Percentiles rank a stretch among this genome's conserved stretches.
Evolutionary conservation across 2,329 filamentous ascomycete species (phyloP).

Genomic region (Penicillium sp.): DNA sequence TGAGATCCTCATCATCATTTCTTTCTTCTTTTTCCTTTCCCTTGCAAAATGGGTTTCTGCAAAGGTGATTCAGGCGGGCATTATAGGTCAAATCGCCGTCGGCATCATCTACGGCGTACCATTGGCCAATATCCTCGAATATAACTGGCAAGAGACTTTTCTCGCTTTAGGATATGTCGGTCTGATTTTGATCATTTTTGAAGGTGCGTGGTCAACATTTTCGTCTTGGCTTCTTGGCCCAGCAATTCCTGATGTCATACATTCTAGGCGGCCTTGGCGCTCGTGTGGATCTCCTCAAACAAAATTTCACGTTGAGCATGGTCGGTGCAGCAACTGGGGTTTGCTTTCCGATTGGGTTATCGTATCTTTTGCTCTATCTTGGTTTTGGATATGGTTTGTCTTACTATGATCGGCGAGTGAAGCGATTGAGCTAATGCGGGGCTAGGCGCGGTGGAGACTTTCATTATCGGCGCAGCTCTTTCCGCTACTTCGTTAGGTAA

Average conservation of each 20-base stretch:
- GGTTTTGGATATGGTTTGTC: conserved; percentile 44
- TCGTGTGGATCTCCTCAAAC: conserved; percentile 48
- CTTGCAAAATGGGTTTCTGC: conserved; percentile 44
- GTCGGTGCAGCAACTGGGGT: conserved; percentile 47
- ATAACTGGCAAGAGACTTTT: conserved; percentile 49
- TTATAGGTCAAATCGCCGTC: conserved; percentile 50
- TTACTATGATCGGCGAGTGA: background rate
- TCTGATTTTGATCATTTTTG: conserved; percentile 52
- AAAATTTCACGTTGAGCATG: conserved; percentile 46
- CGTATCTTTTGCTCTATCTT: conserved; percentile 45
- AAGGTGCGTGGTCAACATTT: conserved; percentile 27
- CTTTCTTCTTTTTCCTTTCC: conserved; percentile 48
- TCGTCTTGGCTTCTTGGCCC: background rate
- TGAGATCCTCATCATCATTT: conserved; percentile 44
- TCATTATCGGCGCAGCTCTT: conserved; percentile 31
- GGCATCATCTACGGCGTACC: conserved; percentile 50
- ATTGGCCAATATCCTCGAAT: conserved; percentile 46
- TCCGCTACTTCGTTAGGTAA: conserved; percentile 33
- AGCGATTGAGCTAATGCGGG: conserved; percentile 2
- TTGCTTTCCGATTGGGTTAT: conserved; percentile 48
- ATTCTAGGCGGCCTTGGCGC: conserved; percentile 46
- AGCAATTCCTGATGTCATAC: background rate
- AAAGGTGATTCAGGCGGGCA: conserved; percentile 45
- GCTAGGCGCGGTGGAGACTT: conserved; percentile 32
- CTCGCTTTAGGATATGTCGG: conserved; percentile 51